phyloP scores from a whole-genome alignment of 1,284 basidiomycete species.

The Trametes polyzona region DNA sequence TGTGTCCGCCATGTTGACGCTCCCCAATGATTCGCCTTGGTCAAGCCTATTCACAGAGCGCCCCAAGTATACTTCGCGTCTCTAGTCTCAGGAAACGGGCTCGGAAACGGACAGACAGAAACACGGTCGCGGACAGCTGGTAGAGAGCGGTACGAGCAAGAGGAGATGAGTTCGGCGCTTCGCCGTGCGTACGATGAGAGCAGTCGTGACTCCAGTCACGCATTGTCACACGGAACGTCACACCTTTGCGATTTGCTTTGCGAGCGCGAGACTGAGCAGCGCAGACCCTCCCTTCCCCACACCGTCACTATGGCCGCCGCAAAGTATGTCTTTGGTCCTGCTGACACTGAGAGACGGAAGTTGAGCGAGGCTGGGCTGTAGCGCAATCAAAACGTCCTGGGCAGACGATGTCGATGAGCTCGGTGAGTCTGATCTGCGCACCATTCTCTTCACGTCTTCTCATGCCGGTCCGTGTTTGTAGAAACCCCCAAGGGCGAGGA shows the following conservation, averaged over 20 bases:
- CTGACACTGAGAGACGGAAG: background rate
- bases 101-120: background rate
- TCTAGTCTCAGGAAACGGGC: no score
- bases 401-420: constrained; percentile 83
- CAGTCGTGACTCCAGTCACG: background rate
- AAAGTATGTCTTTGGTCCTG: constrained; percentile 8
- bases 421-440: constrained; percentile 41
- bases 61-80: no score
- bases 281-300: constrained; percentile 3
- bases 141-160: background rate
- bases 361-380: background rate
- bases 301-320: constrained; percentile 18
- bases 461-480: constrained; percentile 17
- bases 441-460: background rate
- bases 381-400: constrained; percentile 71
- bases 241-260: constrained; percentile 19
- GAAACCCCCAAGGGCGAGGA: constrained; percentile 56
- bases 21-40: no score
- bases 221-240: constrained; percentile 5
- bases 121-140: background rate
- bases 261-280: background rate
- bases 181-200: no score
- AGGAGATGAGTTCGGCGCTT: no score
- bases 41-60: no score
- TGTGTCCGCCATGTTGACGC: background rate